These are phyloP conservation scores for Candida berthetii DNA, from an alignment of 805 yeast genomes.

Conservation along the genomic window DNA sequence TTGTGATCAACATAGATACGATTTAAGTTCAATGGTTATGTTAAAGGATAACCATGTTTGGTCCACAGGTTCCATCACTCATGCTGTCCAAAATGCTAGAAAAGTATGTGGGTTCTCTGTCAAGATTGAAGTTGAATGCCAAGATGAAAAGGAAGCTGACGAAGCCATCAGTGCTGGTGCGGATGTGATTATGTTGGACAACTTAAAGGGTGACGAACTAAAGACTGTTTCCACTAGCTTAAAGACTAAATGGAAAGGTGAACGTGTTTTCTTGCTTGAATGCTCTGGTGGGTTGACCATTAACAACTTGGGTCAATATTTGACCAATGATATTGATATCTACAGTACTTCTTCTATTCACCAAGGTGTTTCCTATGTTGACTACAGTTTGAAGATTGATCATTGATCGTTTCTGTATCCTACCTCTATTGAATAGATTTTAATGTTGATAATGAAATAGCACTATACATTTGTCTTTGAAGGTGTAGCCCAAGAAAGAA, in stretches of 20 bases:
- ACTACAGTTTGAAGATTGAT: slow-evolving; percentile 75
- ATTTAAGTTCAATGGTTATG: slow-evolving; percentile 92
- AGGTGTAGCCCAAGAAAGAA: too few relatives aligned
- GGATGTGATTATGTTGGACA: slow-evolving; percentile 92
- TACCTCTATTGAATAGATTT: too few relatives aligned
- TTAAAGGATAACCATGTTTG: slow-evolving; percentile 90
- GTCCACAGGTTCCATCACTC: slow-evolving; percentile 87
- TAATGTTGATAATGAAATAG: too few relatives aligned
- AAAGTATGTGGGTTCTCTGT: slow-evolving; percentile 82
- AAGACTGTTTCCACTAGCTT: slow-evolving; percentile 58
- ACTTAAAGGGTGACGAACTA: slow-evolving; percentile 64
- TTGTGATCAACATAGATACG: slow-evolving; percentile 87
- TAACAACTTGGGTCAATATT: slow-evolving; percentile 54
- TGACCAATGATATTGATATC: slow-evolving; percentile 78
- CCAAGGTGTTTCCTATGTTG: slow-evolving; percentile 83
- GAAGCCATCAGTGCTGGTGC: slow-evolving; percentile 96
- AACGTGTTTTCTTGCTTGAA: slow-evolving; percentile 61
- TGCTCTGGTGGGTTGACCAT: slow-evolving; percentile 88
- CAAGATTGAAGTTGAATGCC: slow-evolving; percentile 91
- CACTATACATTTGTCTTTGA: too few relatives aligned
- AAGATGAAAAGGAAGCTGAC: slow-evolving; percentile 74
- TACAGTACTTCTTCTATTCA: slow-evolving; percentile 90
- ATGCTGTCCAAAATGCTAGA: slow-evolving; percentile 74
- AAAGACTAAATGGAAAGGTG: slow-evolving; percentile 46
- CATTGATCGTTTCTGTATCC: slow-evolving; percentile 22